Evolutionary conservation across 345 rosid genomes (phyloP).

Genomic region (Trapa bicornis): DNA sequence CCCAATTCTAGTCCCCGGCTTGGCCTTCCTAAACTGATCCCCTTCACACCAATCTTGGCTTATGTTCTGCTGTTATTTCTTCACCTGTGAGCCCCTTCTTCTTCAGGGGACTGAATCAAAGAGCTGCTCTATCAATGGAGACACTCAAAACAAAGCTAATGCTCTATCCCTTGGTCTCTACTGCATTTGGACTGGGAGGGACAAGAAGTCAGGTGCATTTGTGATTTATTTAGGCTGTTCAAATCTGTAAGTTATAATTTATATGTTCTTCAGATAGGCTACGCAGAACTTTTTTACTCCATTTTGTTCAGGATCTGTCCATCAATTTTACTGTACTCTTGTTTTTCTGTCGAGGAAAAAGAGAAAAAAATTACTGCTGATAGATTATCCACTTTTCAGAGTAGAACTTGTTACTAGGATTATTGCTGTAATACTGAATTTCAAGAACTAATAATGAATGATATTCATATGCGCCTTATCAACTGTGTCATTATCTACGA

Average conservation of each 20-base stretch:
- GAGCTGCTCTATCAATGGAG: too few relatives aligned
- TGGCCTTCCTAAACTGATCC: too few relatives aligned
- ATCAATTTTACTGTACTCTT: background rate
- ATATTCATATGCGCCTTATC: too few relatives aligned
- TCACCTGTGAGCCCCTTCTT: too few relatives aligned
- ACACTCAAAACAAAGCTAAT: too few relatives aligned
- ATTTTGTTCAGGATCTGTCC: background rate
- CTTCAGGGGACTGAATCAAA: too few relatives aligned
- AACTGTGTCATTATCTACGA: too few relatives aligned
- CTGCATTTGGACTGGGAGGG: too few relatives aligned
- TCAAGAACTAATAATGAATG: background rate
- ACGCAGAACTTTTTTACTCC: background rate
- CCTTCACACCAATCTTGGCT: too few relatives aligned
- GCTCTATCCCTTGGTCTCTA: too few relatives aligned
- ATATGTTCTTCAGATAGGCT: background rate
- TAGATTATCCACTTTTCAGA: background rate
- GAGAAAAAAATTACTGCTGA: background rate
- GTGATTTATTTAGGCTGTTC: too few relatives aligned
- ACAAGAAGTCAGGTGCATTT: background rate
- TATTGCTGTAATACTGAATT: background rate
- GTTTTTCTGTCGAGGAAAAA: background rate
- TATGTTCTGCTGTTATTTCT: too few relatives aligned
- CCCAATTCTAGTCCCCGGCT: conserved; percentile 14
- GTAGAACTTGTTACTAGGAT: background rate
- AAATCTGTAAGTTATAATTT: background rate